A percentile compares a stretch with the other conserved stretches of the same genome.
phyloP scores from a whole-genome alignment of 805 yeast species.

The Suhomyces sp. region DNA sequence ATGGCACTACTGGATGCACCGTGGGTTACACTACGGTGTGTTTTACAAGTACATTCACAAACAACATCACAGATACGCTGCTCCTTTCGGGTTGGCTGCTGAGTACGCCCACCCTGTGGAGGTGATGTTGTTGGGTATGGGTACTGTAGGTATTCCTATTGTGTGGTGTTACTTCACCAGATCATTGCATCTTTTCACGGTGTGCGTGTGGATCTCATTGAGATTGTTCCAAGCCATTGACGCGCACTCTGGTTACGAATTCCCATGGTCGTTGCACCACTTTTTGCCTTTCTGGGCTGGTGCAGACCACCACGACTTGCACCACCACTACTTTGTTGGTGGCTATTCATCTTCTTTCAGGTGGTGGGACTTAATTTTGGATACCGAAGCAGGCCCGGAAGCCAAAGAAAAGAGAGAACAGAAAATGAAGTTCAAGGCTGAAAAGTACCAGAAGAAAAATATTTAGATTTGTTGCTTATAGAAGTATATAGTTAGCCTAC shows the following conservation, averaged over 20 bases:
- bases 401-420: constrained; percentile 74
- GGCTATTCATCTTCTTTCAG: constrained; percentile 93
- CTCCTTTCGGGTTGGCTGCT: constrained; percentile 96
- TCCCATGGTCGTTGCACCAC: constrained; percentile 94
- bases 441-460: constrained; percentile 26
- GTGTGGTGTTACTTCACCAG: constrained; percentile 74
- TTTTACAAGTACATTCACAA: constrained; percentile 93
- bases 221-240: constrained; percentile 96
- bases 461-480: constrained; percentile 3
- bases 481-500: constrained; percentile 12
- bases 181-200: constrained; percentile 83
- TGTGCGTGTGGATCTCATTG: constrained; percentile 80
- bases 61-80: constrained; percentile 97
- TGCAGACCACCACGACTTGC: constrained; percentile 97
- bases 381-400: constrained; percentile 87
- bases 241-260: constrained; percentile 96
- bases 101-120: constrained; percentile 97
- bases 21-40: constrained; percentile 81
- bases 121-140: constrained; percentile 85
- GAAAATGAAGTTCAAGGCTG: constrained; percentile 56
- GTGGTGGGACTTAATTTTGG: constrained; percentile 88
- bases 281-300: constrained; percentile 97
- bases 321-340: constrained; percentile 93
- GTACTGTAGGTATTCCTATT: constrained; percentile 95
- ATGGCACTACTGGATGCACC: constrained; percentile 97